These are phyloP conservation scores for Podaxis sp. DNA, from an alignment of 768 basidiomycete genomes.

Conservation along the genomic window DNA sequence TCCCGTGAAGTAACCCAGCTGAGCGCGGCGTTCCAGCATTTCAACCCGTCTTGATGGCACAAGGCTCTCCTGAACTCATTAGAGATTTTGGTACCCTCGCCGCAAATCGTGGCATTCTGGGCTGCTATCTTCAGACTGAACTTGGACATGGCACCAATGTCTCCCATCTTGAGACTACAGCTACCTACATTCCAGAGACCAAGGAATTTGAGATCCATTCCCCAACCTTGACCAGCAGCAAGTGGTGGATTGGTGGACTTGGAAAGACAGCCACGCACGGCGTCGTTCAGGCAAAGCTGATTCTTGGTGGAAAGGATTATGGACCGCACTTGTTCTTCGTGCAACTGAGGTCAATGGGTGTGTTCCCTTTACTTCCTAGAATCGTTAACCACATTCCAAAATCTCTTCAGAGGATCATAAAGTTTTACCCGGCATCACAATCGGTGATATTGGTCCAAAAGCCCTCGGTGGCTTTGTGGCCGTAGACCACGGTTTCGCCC, in stretches of 20 bases:
- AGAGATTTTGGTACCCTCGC: conserved; percentile 48
- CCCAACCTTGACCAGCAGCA: conserved; percentile 67
- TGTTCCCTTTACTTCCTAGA: conserved; percentile 3
- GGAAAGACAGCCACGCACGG: conserved; percentile 74
- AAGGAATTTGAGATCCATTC: conserved; percentile 74
- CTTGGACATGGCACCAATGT: conserved; percentile 79
- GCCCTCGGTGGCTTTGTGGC: conserved; percentile 42
- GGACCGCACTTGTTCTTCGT: conserved; percentile 78
- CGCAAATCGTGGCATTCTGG: conserved; percentile 54
- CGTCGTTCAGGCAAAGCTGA: conserved; percentile 70
- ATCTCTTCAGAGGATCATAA: conserved; percentile 48
- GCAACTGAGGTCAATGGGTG: conserved; percentile 61
- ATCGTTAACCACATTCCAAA: not conserved
- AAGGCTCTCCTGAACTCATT: conserved; percentile 52
- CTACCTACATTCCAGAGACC: conserved; percentile 64
- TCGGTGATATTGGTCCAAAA: conserved; percentile 75
- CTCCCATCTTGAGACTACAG: conserved; percentile 64
- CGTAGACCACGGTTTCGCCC: conserved; percentile 65
- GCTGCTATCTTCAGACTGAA: conserved; percentile 75
- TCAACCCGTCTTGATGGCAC: conserved; percentile 60
- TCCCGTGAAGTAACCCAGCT: conserved; percentile 12
- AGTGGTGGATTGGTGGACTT: conserved; percentile 81
- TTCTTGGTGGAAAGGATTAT: conserved; percentile 52
- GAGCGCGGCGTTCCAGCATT: conserved; percentile 38
- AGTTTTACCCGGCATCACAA: conserved; percentile 52